Percentiles rank a stretch among this genome's conserved stretches.
Evolutionary conservation across 345 rosid genomes (phyloP).

Genomic region (Hibiscus trionum): DNA sequence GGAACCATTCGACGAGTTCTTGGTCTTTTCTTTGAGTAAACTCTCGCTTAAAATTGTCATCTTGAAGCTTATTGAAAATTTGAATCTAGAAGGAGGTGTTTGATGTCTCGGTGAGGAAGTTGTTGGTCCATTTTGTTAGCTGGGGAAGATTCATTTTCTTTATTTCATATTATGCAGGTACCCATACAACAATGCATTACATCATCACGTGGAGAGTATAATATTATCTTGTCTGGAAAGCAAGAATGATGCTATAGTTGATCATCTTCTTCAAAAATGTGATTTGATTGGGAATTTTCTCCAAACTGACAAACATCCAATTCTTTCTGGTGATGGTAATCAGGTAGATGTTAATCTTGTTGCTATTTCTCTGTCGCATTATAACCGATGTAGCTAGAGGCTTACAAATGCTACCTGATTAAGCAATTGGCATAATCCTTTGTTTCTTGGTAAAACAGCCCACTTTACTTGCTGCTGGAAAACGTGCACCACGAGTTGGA

Average conservation of each 20-base stretch:
- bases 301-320: constrained; percentile 60
- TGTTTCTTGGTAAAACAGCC: constrained; percentile 37
- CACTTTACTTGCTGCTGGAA: constrained; percentile 64
- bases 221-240: constrained; percentile 75
- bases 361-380: neutral
- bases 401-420: constrained; percentile 9
- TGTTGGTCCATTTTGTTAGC: constrained; percentile 2
- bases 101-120: neutral
- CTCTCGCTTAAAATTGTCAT: constrained; percentile 12
- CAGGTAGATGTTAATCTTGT: constrained; percentile 31
- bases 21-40: constrained; percentile 84
- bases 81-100: neutral
- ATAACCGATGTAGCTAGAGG: neutral
- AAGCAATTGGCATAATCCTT: constrained; percentile 54
- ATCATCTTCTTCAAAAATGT: constrained; percentile 76
- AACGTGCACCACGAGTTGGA: constrained; percentile 70
- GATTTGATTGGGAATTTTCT: constrained; percentile 68
- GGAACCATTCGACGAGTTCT: constrained; percentile 67
- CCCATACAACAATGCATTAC: constrained; percentile 87
- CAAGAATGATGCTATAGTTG: constrained; percentile 50
- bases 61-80: neutral
- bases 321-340: constrained; percentile 41
- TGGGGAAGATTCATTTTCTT: constrained; percentile 10
- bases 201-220: constrained; percentile 92
- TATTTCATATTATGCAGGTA: constrained; percentile 51